These are phyloP conservation scores for Neonectria sp. DNA, from an alignment of 2,329 filamentous ascomycete species.

Conservation along the genomic window DNA sequence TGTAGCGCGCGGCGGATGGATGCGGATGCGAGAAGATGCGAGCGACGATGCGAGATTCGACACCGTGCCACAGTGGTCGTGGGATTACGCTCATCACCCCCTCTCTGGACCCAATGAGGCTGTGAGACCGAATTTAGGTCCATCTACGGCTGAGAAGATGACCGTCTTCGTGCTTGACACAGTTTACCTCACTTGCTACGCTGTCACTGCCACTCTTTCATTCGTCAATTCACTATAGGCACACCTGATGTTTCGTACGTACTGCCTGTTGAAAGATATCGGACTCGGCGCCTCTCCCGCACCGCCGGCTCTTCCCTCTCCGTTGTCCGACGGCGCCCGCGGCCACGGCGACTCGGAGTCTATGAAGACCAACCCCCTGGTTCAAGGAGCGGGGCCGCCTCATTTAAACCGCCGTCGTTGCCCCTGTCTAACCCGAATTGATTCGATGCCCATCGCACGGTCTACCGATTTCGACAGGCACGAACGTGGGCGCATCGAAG, in stretches of 20 bases:
- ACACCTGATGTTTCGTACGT: background rate
- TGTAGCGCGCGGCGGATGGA: background rate
- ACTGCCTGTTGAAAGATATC: background rate
- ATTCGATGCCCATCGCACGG: background rate
- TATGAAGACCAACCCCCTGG: background rate
- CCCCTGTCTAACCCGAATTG: background rate
- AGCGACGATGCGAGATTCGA: background rate
- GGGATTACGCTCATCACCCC: background rate
- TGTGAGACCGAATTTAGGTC: background rate
- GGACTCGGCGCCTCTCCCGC: background rate
- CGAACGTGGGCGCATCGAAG: background rate
- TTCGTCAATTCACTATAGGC: background rate
- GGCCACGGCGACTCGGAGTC: background rate
- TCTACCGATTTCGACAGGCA: background rate
- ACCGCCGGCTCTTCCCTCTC: background rate
- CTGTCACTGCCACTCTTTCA: background rate
- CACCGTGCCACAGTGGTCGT: background rate
- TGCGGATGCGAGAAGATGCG: no score
- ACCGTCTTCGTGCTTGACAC: background rate
- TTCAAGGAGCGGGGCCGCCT: slow-evolving; percentile 2
- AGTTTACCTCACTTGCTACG: background rate
- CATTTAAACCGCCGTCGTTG: slow-evolving; percentile 6
- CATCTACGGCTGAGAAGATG: background rate
- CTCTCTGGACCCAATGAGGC: background rate
- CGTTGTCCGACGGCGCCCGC: slow-evolving; percentile 13